A percentile compares a stretch with the other conserved stretches of the same genome.
Evolutionary conservation across 495 filamentous ascomycete genomes (phyloP).

Genomic region (Parathielavia hyrcaniae): DNA sequence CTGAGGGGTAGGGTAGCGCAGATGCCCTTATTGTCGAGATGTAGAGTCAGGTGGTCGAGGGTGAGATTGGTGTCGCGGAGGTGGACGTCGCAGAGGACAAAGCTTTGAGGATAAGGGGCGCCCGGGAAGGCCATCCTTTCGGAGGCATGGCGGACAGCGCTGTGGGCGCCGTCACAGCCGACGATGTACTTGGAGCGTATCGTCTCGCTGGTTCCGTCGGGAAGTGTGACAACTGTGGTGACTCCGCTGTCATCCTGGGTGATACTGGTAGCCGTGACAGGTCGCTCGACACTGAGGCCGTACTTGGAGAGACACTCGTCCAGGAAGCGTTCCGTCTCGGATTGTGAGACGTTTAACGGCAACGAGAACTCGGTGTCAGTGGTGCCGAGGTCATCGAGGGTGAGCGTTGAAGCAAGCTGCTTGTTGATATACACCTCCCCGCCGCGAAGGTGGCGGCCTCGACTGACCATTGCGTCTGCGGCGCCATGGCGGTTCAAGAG

Average conservation of each 20-base stretch:
- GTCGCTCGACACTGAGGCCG: constrained; percentile 34
- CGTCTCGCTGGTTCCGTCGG: constrained; percentile 21
- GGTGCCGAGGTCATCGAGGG: constrained; percentile 28
- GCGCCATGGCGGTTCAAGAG: constrained; percentile 42
- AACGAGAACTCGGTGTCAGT: constrained; percentile 34
- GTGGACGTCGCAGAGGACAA: constrained; percentile 42
- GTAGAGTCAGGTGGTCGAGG: constrained; percentile 25
- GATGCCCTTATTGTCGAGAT: constrained; percentile 25
- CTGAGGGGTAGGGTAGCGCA: constrained; percentile 31
- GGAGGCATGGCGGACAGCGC: constrained; percentile 36
- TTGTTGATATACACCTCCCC: constrained; percentile 32
- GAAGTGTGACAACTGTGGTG: constrained; percentile 24
- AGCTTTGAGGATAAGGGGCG: constrained; percentile 37
- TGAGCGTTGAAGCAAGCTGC: constrained; percentile 21
- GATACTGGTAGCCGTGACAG: constrained; percentile 32
- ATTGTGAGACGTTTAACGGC: constrained; percentile 39
- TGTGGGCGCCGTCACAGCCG: constrained; percentile 45
- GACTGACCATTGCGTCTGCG: constrained; percentile 27
- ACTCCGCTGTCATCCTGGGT: constrained; percentile 34
- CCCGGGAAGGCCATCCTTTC: constrained; percentile 40
- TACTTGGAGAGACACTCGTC: constrained; percentile 34
- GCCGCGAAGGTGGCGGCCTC: constrained; percentile 29
- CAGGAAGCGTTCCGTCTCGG: constrained; percentile 38
- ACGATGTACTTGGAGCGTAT: constrained; percentile 40
- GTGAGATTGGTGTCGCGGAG: constrained; percentile 31